These are phyloP conservation scores for Colletotrichum echinochloae DNA, from an alignment of 2,329 filamentous ascomycete genomes.

Conservation along the genomic window DNA sequence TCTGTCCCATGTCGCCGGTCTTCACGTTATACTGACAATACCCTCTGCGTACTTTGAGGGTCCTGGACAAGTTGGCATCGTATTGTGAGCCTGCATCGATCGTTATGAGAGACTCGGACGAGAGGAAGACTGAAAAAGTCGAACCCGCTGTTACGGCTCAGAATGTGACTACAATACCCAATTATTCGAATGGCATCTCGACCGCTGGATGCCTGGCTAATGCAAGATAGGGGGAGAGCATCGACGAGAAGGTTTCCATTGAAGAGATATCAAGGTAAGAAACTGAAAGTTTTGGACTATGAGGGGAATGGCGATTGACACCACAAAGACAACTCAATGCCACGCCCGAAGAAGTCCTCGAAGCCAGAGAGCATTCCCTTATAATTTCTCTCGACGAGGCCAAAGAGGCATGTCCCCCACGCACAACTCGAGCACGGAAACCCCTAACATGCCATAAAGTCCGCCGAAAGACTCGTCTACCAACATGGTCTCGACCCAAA, in stretches of 20 bases:
- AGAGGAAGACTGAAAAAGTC: slow-evolving; percentile 20
- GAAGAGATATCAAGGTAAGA: slow-evolving; percentile 25
- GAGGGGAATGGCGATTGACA: not conserved
- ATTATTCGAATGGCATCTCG: too few species aligned
- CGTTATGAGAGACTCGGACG: slow-evolving; percentile 2
- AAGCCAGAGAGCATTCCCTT: slow-evolving; percentile 42
- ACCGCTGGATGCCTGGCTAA: not conserved
- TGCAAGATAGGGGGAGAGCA: not conserved
- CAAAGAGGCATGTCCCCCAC: not conserved
- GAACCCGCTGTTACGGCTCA: slow-evolving; percentile 8
- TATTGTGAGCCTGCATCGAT: not conserved
- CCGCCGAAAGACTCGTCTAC: slow-evolving; percentile 47
- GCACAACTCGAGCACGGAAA: accelerated
- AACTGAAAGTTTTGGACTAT: too few species aligned
- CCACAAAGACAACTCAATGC: slow-evolving; percentile 41
- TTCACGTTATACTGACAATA: too few species aligned
- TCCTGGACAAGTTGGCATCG: not conserved
- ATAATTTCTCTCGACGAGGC: slow-evolving; percentile 18
- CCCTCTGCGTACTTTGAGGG: too few species aligned
- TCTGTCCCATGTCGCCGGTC: not conserved
- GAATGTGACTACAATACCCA: not conserved
- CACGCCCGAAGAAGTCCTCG: slow-evolving; percentile 44
- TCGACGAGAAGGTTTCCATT: slow-evolving; percentile 27
- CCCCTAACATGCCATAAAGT: slow-evolving; percentile 41
- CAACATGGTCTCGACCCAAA: slow-evolving; percentile 61